Evolutionary conservation across 73 alveolate genomes (phyloP), one percentile per base, ranked within the genome.

Genomic region (Stentor coeruleus): DNA sequence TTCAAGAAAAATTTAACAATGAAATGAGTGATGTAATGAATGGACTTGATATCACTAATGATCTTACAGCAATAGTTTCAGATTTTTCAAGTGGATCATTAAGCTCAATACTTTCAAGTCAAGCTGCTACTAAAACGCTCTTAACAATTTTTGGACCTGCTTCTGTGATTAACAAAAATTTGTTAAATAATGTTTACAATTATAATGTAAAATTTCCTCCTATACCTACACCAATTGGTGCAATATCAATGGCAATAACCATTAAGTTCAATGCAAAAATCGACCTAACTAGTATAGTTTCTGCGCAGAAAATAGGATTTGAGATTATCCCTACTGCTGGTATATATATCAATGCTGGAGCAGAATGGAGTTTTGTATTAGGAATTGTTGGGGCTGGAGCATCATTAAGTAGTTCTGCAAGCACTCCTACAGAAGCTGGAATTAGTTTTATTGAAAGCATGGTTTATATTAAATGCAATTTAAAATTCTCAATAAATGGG

Each of bases 321-420:
- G 66, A 20, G 20, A 11, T 49, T 49, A 11, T 20, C 6, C 28
- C 66, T 49, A 49, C 28, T 49, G 66, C 28, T 11, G 66, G 66
- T 11, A 6, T 49, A 6, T 6, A 20, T 20, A 11, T 49, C 28
- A 11, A 11, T 49, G 66, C 66, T 49, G 6, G 28, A 49, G 66
- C 66, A 11, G 66, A 20, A 49, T 49, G 66, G 66, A 49, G 20
- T 49, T 49, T 49, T 49, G 66, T 49, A 20, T 20, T 49, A 11
- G 66, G 66, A 49, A 20, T 11, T 11, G 66, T 49, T 49, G 66
- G 66, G 66, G 66, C 66, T 49, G 66, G 66, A 11, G 66, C 66
- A 11, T 6, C 6, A 11, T 49, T 49, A 49, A 49, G 66, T 11
- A 11, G 28, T 49, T 6, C 6, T 49, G 66, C 66, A 20, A 49